Base-by-base conservation (phyloP, 2,329 filamentous ascomycete genomes). In the Grosmannia clavigera region DNA sequence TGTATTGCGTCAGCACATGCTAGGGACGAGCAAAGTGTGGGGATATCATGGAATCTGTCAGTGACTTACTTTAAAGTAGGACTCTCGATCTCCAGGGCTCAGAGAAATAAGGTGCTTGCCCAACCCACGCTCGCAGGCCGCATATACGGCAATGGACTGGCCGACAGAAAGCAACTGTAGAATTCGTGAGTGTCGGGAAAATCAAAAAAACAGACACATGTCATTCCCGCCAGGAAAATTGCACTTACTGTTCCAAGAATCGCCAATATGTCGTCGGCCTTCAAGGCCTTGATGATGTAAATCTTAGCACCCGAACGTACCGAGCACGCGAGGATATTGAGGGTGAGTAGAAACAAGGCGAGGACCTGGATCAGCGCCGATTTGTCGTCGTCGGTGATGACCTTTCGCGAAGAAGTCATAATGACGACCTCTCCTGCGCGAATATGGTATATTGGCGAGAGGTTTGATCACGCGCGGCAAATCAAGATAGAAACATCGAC, bases 301-400 rank as follows among this genome's bases (percentile, higher is more conserved):
- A 60, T 12, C 33, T 53, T 60, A 25, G 54, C 31, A 7, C 53
- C 43, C 1, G 25, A 38, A 12, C 58, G 58, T 11, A 60, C 58
- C 14, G 48, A 11, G 19, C 58, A 60, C 3, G 58, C 7, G 2
- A 60, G 25, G 16, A 60, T 52, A 16, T 31, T 33, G 33, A 60
- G 7, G 14, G 22, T 22, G 19, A 31, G 19, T 19, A 60, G 46
- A 31, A 57, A 60, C 16, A 60, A 12, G 7, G 58, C 46, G 6
- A 38, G 22, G 19, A 60, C 58, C 12, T 60, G 43, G 22, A 60
- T 57, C 14, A 60, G 46, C 11, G 58, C 46, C 31, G 58, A 60
- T 27, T 60, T 60, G 58, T 60, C 54, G 48, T 57, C 48, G 33
- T 35, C 58, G 5, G 58, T 60, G 25, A 60, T 40, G n/a, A 53